A percentile compares a stretch with the other conserved stretches of the same genome.
Evolutionary conservation across 768 basidiomycete species (phyloP).

Genomic region (Calocera viscosa): DNA sequence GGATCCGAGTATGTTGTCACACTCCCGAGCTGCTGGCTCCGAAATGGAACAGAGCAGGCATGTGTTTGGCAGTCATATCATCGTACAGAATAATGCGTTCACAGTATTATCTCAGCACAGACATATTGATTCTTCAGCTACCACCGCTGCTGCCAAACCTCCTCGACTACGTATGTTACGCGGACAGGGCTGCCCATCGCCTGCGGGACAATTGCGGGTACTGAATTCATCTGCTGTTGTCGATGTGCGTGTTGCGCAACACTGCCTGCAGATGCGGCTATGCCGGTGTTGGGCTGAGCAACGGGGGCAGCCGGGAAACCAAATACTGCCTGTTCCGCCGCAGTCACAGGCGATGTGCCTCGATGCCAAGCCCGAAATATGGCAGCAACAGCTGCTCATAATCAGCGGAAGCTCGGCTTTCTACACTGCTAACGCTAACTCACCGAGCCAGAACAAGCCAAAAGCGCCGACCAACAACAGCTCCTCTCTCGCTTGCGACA

Average conservation of each 20-base stretch:
- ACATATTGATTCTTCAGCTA: not conserved
- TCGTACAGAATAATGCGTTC: too few species aligned
- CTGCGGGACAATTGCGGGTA: not conserved
- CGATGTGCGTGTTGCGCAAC: not conserved
- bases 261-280: not conserved
- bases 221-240: not conserved
- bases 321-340: not conserved
- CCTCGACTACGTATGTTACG: not conserved
- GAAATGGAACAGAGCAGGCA: too few species aligned
- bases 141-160: not conserved
- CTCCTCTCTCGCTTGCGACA: not conserved
- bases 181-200: conserved; percentile 3
- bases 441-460: conserved; percentile 6
- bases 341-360: not conserved
- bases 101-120: too few species aligned
- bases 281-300: not conserved
- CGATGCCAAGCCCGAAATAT: conserved; percentile 2
- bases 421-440: not conserved
- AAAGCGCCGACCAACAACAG: not conserved
- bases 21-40: too few species aligned
- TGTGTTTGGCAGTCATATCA: too few species aligned
- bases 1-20: too few species aligned
- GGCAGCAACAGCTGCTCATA: not conserved
- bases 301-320: not conserved
- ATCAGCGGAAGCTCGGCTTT: not conserved